Percentiles rank a stretch among this genome's conserved stretches.
Conservation (phyloP, 768 basidiomycete genomes). For the Tricholoma sp. region DNA sequence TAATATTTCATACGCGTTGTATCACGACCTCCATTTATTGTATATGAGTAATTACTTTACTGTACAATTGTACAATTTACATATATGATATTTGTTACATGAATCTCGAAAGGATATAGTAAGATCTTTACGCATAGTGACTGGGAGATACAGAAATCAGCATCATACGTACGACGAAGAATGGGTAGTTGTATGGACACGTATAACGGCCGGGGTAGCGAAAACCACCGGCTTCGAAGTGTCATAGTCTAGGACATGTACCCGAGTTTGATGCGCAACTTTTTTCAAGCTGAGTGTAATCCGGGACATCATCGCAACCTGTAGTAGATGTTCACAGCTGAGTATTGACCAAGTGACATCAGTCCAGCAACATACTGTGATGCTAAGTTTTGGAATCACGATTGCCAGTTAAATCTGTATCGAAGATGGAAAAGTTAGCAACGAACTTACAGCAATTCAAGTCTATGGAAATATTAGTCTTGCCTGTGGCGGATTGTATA, state of each 20-base stretch:
- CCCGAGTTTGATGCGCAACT: slow-evolving; percentile 19
- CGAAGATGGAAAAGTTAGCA: not conserved
- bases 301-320: slow-evolving; percentile 65
- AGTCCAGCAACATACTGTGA: not conserved
- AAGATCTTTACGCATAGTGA: too few relatives aligned
- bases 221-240: not conserved
- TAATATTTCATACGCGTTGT: too few relatives aligned
- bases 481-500: not conserved
- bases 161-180: not conserved
- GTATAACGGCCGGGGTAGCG: not conserved
- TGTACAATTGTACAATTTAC: too few relatives aligned
- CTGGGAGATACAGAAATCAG: too few relatives aligned
- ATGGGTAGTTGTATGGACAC: not conserved
- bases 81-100: too few relatives aligned
- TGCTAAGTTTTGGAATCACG: not conserved
- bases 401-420: not conserved
- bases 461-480: slow-evolving; percentile 17
- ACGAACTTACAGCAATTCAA: slow-evolving; percentile 34
- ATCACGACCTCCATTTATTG: too few relatives aligned
- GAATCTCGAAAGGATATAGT: too few relatives aligned
- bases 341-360: slow-evolving; percentile 5
- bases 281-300: slow-evolving; percentile 59
- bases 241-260: not conserved
- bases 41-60: too few relatives aligned
- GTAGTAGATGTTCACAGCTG: not conserved